phyloP scores from a whole-genome alignment of 768 basidiomycete genomes.

The Pleurotus citrinopileatus region DNA sequence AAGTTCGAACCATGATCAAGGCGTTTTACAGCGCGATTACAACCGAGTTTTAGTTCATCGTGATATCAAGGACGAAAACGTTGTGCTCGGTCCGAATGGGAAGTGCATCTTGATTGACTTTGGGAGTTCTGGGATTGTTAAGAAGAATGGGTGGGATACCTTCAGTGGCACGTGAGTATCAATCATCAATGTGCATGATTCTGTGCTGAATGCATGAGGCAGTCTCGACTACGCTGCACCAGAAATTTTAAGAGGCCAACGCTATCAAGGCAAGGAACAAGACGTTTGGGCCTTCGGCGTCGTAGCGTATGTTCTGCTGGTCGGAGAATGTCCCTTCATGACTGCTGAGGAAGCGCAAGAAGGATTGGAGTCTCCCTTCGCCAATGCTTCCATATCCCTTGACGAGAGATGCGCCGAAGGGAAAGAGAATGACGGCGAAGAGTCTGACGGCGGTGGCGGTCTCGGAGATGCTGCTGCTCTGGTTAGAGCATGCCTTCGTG shows the following conservation, averaged over 20 bases:
- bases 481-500: slow-evolving; percentile 79
- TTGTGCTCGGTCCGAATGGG: slow-evolving; percentile 76
- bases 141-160: slow-evolving; percentile 84
- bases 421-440: slow-evolving; percentile 71
- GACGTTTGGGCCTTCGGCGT: slow-evolving; percentile 99
- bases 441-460: slow-evolving; percentile 78
- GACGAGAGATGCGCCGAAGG: slow-evolving; percentile 80
- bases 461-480: slow-evolving; percentile 84
- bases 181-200: slow-evolving; percentile 6
- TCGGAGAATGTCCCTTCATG: slow-evolving; percentile 90
- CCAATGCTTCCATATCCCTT: slow-evolving; percentile 70
- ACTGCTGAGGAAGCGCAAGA: slow-evolving; percentile 90
- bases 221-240: slow-evolving; percentile 95
- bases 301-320: slow-evolving; percentile 91
- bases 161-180: slow-evolving; percentile 86
- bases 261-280: slow-evolving; percentile 94
- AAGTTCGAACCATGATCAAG: slow-evolving; percentile 20
- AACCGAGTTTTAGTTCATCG: slow-evolving; percentile 67
- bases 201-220: slow-evolving; percentile 14
- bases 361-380: slow-evolving; percentile 73
- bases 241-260: slow-evolving; percentile 92
- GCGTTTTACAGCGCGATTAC: slow-evolving; percentile 7
- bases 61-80: slow-evolving; percentile 98
- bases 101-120: slow-evolving; percentile 95
- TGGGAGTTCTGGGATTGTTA: slow-evolving; percentile 86